Base-by-base conservation (phyloP, 352 stramenopile species). In the Phytophthora chlamydospora region DNA sequence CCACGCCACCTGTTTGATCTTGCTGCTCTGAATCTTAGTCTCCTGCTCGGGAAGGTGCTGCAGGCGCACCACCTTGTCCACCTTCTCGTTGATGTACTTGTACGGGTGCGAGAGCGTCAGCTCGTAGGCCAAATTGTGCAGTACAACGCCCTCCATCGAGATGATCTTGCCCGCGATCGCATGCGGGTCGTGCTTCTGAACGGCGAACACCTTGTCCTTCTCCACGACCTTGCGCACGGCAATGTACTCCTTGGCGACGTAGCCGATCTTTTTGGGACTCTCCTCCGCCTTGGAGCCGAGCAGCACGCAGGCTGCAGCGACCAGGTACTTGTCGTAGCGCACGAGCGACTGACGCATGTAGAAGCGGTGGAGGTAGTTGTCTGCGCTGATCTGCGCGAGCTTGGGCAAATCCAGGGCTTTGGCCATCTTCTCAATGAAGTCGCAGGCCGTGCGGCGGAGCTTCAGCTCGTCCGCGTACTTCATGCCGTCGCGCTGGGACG, bases 331-430 rank as follows among this genome's bases (percentile, higher is more conserved):
- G 66, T 97, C 88, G 64, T 96, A 91, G 16, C 82, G 78, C 33
- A 92, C 80, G 35, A 96, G 73, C 17, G 85, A 93, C 68, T 95
- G 85, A 3, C 83, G 78, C 75, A 90, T 91, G 68, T 80, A 95
- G 62, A 97, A 97, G 27, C 88, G 79, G 55, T 97, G 89, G n/a
- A 97, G 82, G 45, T 86, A 97, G 42, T 91, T 90, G 69, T 89
- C 78, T 17, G 85, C 89, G 40, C 80, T 95, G 58, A 90, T 89
- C 50, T 93, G 82, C 44, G 83, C 83, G 7, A 96, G 75, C 58
- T 93, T 93, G 14, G 88, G 83, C 36, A 96, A 55, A 50, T 94
- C 78, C 32, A 96, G 51, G 3, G 74, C 60, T 42, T 92, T 91
- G 19, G 80, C 76, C 63, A 96, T 85, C 71, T 91, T 91, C 69